These are phyloP conservation scores for Bruguiera gymnorhiza DNA, from an alignment of 345 rosid genomes.

Conservation along the genomic window DNA sequence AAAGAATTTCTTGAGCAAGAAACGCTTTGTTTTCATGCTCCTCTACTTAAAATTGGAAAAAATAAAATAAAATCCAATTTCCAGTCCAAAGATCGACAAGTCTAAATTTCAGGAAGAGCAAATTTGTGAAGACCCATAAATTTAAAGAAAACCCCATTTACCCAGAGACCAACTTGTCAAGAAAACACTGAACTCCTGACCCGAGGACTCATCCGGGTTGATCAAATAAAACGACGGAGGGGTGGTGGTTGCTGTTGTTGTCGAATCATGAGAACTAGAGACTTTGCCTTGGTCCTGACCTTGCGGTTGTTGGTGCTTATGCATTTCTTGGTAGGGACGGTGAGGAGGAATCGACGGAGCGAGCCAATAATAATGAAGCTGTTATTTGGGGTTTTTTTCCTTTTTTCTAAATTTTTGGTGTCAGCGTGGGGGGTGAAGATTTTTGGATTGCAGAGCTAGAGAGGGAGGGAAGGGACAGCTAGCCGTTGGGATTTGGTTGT, in stretches of 20 bases:
- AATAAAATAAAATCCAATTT: neutral
- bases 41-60: neutral
- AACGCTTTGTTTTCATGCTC: neutral
- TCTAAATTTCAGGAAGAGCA: neutral
- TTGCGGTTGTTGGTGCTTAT: constrained; percentile 36
- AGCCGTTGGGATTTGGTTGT: no score
- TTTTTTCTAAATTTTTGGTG: no score
- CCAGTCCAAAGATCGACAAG: neutral
- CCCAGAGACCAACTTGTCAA: constrained; percentile 42
- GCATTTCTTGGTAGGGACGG: constrained; percentile 52
- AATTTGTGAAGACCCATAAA: neutral
- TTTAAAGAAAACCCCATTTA: neutral
- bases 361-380: constrained; percentile 58
- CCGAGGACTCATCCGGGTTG: constrained; percentile 57
- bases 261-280: constrained; percentile 28
- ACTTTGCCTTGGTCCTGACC: constrained; percentile 19
- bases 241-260: constrained; percentile 18
- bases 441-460: neutral
- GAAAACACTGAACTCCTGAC: constrained; percentile 84
- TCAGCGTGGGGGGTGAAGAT: neutral
- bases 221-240: constrained; percentile 71
- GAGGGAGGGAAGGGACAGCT: neutral
- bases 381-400: neutral
- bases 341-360: constrained; percentile 54
- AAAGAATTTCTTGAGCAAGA: neutral